These are phyloP conservation scores for Eimeria sp. DNA, from an alignment of 169 alveolate genomes.

Conservation along the genomic window DNA sequence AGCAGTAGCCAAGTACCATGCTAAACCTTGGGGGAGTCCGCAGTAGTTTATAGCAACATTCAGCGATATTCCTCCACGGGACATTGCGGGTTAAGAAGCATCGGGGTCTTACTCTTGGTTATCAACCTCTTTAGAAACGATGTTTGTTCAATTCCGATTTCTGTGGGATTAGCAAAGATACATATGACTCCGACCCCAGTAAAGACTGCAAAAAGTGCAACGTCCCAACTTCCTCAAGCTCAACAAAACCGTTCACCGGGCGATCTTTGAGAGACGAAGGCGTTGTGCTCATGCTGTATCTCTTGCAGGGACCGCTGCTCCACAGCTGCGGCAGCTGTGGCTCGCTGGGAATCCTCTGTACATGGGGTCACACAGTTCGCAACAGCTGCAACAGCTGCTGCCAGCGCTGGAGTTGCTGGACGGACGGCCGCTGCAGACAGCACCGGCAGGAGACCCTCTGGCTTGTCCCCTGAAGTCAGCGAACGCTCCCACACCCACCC, in stretches of 20 bases:
- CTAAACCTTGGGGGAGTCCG: neutral
- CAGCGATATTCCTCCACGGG: neutral
- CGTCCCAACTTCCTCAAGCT: neutral
- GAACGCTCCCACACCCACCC: neutral
- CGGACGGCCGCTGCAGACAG: conserved; percentile 24
- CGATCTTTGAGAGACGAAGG: neutral
- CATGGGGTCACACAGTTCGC: conserved; percentile 45
- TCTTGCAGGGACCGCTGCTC: conserved; percentile 69
- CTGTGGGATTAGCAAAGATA: neutral
- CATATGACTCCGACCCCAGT: neutral
- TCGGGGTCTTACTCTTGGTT: too few species aligned
- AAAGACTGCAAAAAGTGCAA: neutral
- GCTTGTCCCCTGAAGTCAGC: neutral
- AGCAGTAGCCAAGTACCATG: neutral
- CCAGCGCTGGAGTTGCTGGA: conserved; percentile 68
- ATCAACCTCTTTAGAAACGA: too few species aligned
- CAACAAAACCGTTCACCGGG: neutral
- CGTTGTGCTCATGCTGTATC: neutral
- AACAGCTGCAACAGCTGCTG: conserved; percentile 73
- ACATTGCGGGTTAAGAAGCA: too few species aligned
- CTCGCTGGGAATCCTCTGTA: conserved; percentile 72
- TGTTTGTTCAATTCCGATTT: too few species aligned
- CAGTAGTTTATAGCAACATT: neutral
- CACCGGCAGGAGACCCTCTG: conserved; percentile 28
- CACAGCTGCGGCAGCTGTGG: conserved; percentile 73